A percentile compares a stretch with the other conserved stretches of the same genome.
Evolutionary conservation across 352 stramenopile genomes (phyloP).

Genomic region (Blastocystis sp.): DNA sequence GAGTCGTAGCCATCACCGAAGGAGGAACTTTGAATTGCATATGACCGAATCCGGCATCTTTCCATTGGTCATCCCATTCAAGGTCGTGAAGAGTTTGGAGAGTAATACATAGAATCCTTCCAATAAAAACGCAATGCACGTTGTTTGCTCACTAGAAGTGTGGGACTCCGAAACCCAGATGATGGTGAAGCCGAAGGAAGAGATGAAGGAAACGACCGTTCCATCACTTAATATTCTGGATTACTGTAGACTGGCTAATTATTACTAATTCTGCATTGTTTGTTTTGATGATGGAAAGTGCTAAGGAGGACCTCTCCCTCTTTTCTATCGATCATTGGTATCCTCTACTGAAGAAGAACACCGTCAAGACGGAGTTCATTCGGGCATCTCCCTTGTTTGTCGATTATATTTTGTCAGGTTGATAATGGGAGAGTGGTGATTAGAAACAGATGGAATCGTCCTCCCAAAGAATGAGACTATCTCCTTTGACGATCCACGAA

Average conservation of each 20-base stretch:
- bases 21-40: neutral
- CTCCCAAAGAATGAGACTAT: neutral
- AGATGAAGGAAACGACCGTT: neutral
- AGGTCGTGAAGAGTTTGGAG: neutral
- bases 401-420: conserved; percentile 24
- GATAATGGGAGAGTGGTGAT: neutral
- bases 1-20: neutral
- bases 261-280: neutral
- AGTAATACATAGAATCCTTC: neutral
- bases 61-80: neutral
- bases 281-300: neutral
- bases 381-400: neutral
- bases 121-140: neutral
- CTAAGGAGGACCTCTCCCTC: neutral
- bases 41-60: neutral
- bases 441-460: neutral
- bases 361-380: conserved; percentile 12
- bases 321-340: conserved; percentile 52
- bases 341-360: conserved; percentile 26
- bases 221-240: neutral
- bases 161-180: neutral
- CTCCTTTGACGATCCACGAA: conserved; percentile 7
- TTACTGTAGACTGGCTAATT: neutral
- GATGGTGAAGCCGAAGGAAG: neutral
- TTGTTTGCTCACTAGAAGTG: neutral